These are phyloP conservation scores for Penicillium sp. DNA, from an alignment of 2,329 filamentous ascomycete species.

Conservation along the genomic window DNA sequence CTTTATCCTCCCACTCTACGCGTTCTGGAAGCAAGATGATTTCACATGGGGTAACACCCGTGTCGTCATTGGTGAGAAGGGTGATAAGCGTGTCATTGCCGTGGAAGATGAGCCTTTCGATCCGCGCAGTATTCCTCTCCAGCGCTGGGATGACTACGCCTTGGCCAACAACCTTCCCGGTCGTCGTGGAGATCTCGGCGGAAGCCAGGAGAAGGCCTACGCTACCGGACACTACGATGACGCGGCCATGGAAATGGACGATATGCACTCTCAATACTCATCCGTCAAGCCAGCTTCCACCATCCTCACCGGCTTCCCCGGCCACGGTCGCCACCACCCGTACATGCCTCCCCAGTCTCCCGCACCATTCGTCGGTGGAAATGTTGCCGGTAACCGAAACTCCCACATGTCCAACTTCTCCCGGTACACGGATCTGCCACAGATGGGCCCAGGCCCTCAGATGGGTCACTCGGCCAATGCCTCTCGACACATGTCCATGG, in stretches of 20 bases:
- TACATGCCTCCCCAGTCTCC: constrained; percentile 86
- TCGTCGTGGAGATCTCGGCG: constrained; percentile 69
- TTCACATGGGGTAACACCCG: constrained; percentile 99
- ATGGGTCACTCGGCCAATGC: constrained; percentile 28
- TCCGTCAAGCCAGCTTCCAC: constrained; percentile 85
- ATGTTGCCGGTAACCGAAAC: constrained; percentile 55
- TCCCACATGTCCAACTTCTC: constrained; percentile 71
- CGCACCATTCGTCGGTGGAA: constrained; percentile 63
- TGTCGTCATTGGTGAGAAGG: constrained; percentile 93
- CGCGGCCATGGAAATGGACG: constrained; percentile 87
- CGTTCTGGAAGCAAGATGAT: constrained; percentile 99
- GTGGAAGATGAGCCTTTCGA: constrained; percentile 83
- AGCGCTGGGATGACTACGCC: constrained; percentile 97
- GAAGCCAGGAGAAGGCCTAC: constrained; percentile 63
- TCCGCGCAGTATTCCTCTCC: constrained; percentile 86
- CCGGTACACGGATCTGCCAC: constrained; percentile 64
- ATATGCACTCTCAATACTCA: constrained; percentile 95
- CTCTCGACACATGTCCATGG: constrained; percentile 62
- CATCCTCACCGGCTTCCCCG: constrained; percentile 79
- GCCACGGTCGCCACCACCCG: constrained; percentile 57
- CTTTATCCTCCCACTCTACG: constrained; percentile 88
- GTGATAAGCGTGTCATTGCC: constrained; percentile 84
- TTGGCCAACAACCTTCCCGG: constrained; percentile 83
- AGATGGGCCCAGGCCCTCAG: constrained; percentile 27
- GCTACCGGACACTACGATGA: constrained; percentile 67